Evolutionary conservation across 2,329 filamentous ascomycete genomes (phyloP).

Genomic region (Diplocarpon mali): DNA sequence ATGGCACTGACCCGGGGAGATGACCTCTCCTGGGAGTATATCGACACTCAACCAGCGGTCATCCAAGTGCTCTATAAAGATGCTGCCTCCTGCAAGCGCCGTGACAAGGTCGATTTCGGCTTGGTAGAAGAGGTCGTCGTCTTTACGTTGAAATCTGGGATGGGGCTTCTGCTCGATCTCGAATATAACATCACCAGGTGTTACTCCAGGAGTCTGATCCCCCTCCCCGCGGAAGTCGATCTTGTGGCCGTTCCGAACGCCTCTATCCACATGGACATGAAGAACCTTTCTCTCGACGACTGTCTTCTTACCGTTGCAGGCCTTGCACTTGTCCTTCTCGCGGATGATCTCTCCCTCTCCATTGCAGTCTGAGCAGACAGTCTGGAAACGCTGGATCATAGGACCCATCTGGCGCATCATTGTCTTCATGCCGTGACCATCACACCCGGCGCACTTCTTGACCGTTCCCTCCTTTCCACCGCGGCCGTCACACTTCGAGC

Average conservation of each 20-base stretch:
- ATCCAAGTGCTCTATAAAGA: constrained; percentile 93
- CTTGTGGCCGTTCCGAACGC: constrained; percentile 88
- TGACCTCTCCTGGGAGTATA: constrained; percentile 88
- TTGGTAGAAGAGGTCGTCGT: constrained; percentile 91
- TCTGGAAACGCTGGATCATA: constrained; percentile 99
- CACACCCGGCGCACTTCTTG: constrained; percentile 81
- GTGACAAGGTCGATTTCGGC: constrained; percentile 94
- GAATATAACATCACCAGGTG: constrained; percentile 93
- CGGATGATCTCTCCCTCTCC: constrained; percentile 95
- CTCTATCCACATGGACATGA: constrained; percentile 93
- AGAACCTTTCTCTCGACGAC: constrained; percentile 95
- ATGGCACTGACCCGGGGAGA: constrained; percentile 66
- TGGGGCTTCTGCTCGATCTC: constrained; percentile 99
- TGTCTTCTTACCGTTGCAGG: constrained; percentile 95
- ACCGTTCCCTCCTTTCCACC: constrained; percentile 98
- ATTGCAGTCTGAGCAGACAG: constrained; percentile 94
- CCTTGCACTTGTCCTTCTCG: constrained; percentile 96
- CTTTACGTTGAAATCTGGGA: constrained; percentile 84
- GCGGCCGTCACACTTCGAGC: constrained; percentile 83
- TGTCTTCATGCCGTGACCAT: constrained; percentile 95
- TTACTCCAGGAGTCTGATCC: constrained; percentile 85
- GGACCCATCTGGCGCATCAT: constrained; percentile 99
- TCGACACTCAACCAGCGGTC: constrained; percentile 93
- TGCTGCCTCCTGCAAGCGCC: constrained; percentile 79
- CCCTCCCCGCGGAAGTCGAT: constrained; percentile 96